Evolutionary conservation across 2,329 filamentous ascomycete species (phyloP), one percentile per base, ranked within the genome.

Genomic region (Xylaria multiplex): DNA sequence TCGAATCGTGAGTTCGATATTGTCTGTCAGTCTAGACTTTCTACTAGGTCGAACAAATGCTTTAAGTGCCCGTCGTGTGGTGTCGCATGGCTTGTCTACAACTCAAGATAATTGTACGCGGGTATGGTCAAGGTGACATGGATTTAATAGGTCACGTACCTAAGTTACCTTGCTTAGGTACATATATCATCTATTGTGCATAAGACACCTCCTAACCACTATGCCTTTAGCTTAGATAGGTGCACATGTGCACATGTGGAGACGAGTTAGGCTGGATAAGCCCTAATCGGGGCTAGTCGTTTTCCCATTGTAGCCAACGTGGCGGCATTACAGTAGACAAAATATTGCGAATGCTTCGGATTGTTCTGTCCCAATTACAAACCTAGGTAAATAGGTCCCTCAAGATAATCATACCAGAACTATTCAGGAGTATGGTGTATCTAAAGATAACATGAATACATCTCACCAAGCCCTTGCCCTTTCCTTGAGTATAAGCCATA

Each of bases 281-380:
- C 50, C 53, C 50, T 40, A 52, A 54, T 70, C 65, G 72, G 70
- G 49, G 54, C 45, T 66, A 40, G 53, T 27, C 66, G 57, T 72
- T 74, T 69, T 72, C 72, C 69, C 70, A 68, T 73, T 67, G 30
- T 68, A 74, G 73, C 73, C 73, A 75, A 67, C 68, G 71, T 75
- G 72, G 71, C 72, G 64, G 65, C 59, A 67, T 40, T 14, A 14
- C 59, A 67, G 14, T 14, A 14, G 37, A 40, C 37, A 14, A 13
- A 13, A 14, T 14, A 27, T 40, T 40, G 2, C 27, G 5, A 27
- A 27, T 40, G 9, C 37, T 14, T 13, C 13, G 37, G 37, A 14
- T 40, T 40, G 37, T 40, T 40, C 11, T 13, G 13, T 40, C 7
- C 35, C 5, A 9, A 13, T 37, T 13, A 8, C 35, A 37, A 9